Conservation (phyloP, 2,329 filamentous ascomycete genomes). For the Cercospora zeina region DNA sequence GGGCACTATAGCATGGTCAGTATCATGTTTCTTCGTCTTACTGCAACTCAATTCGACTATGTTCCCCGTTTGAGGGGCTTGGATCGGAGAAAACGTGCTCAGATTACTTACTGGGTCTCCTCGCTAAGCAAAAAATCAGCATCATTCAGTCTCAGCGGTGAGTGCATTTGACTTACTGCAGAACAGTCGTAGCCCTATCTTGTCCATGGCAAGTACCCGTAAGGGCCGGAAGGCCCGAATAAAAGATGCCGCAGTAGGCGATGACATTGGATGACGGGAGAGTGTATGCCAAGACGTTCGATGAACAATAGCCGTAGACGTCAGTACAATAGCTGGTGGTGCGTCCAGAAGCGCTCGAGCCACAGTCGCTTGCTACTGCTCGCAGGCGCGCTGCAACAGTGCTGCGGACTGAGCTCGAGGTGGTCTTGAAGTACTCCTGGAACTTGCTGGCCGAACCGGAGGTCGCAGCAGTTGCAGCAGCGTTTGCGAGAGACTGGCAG, state of each 20-base stretch:
- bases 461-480: conserved; percentile 15
- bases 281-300: conserved; percentile 58
- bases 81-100: background rate
- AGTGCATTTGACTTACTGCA: conserved; percentile 48
- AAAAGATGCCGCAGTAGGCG: conserved; percentile 65
- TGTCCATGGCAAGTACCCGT: conserved; percentile 60
- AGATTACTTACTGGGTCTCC: conserved; percentile 54
- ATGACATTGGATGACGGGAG: conserved; percentile 50
- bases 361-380: conserved; percentile 58
- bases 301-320: conserved; percentile 54
- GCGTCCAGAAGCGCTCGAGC: conserved; percentile 51
- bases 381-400: conserved; percentile 56
- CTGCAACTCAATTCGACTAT: background rate
- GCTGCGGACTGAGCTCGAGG: conserved; percentile 47
- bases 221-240: conserved; percentile 55
- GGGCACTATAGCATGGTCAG: conserved; percentile 37
- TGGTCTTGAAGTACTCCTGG: conserved; percentile 57
- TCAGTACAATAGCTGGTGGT: conserved; percentile 63
- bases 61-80: background rate
- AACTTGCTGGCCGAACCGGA: conserved; percentile 17
- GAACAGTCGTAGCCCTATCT: conserved; percentile 64
- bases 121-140: conserved; percentile 44
- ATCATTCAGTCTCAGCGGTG: background rate
- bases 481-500: conserved; percentile 11
- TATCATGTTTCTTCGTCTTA: background rate